phyloP scores from a whole-genome alignment of 176 grass and related monocot genomes.

The Musa schizocarpa region DNA sequence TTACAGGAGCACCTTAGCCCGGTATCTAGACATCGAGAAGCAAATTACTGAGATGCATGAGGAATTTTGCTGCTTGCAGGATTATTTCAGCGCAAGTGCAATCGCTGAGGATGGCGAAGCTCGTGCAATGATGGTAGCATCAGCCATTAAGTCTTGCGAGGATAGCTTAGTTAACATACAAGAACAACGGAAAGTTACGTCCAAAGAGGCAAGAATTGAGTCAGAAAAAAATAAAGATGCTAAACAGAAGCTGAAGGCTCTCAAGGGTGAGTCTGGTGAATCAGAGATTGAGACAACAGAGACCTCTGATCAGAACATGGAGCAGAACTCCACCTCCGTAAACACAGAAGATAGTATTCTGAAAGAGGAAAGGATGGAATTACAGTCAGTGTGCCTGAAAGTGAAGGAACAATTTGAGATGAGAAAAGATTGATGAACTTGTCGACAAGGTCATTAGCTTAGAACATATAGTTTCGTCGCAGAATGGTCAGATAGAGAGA shows the following conservation, averaged over 20 bases:
- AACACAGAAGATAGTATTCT: slow-evolving; percentile 23
- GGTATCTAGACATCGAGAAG: slow-evolving; percentile 70
- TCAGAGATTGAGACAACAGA: slow-evolving; percentile 7
- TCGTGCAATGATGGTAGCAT: slow-evolving; percentile 72
- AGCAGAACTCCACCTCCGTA: slow-evolving; percentile 1
- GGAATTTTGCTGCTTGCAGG: slow-evolving; percentile 66
- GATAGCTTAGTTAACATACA: slow-evolving; percentile 63
- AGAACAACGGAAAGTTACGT: slow-evolving; percentile 39
- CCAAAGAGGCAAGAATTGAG: slow-evolving; percentile 45
- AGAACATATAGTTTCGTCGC: slow-evolving; percentile 54
- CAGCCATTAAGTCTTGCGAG: slow-evolving; percentile 73
- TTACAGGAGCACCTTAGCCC: slow-evolving; percentile 43
- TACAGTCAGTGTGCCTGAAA: slow-evolving; percentile 54
- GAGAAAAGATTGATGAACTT: neutral
- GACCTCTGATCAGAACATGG: slow-evolving; percentile 12
- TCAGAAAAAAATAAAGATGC: slow-evolving; percentile 42
- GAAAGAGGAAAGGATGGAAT: slow-evolving; percentile 32
- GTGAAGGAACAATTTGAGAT: slow-evolving; percentile 50
- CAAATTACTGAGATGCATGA: slow-evolving; percentile 54
- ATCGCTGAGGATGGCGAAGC: slow-evolving; percentile 83
- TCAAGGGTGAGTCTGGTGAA: slow-evolving; percentile 38
- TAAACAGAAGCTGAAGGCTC: slow-evolving; percentile 48
- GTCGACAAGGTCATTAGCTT: too few relatives aligned
- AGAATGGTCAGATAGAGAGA: slow-evolving; percentile 47
- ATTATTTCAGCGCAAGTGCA: slow-evolving; percentile 49